Conservation (phyloP, 495 filamentous ascomycete species). For the Sporormia fimetaria region DNA sequence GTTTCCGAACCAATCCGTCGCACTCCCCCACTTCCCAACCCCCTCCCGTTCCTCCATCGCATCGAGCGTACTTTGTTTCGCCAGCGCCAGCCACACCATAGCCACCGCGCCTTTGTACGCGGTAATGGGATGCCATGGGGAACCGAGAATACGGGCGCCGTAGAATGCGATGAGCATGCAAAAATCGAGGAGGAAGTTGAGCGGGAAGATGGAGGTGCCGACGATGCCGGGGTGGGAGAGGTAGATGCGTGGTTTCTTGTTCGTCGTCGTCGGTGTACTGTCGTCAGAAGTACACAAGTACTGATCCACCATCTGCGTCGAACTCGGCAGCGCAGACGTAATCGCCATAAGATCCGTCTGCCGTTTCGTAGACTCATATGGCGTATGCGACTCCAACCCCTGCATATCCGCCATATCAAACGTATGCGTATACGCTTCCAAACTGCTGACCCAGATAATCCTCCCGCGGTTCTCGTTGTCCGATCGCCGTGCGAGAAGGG, state of each 20-base stretch:
- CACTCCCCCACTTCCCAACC: conserved; percentile 75
- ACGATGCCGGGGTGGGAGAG: conserved; percentile 81
- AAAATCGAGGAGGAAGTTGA: conserved; percentile 52
- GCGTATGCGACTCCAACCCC: conserved; percentile 44
- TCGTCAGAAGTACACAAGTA: conserved; percentile 41
- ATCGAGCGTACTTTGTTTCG: conserved; percentile 54
- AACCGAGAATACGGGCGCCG: conserved; percentile 31
- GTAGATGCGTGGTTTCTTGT: conserved; percentile 48
- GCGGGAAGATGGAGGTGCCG: conserved; percentile 63
- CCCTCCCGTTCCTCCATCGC: conserved; percentile 44
- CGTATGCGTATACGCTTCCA: conserved; percentile 51
- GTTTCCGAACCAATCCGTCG: conserved; percentile 45
- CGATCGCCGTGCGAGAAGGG: conserved; percentile 48
- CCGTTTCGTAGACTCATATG: conserved; percentile 81
- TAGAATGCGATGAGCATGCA: conserved; percentile 47
- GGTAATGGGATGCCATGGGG: conserved; percentile 41
- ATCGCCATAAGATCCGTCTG: conserved; percentile 73
- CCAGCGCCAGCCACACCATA: conserved; percentile 67
- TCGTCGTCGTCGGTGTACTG: background rate
- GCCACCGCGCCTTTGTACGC: conserved; percentile 68
- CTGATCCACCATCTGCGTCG: conserved; percentile 42
- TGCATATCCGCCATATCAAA: conserved; percentile 66
- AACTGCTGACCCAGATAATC: conserved; percentile 73
- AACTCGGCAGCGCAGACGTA: conserved; percentile 56
- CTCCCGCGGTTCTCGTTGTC: conserved; percentile 39